A percentile compares a stretch with the other conserved stretches of the same genome.
Conservation (phyloP, 2,329 filamentous ascomycete species). For the Epichloe uncinata region DNA sequence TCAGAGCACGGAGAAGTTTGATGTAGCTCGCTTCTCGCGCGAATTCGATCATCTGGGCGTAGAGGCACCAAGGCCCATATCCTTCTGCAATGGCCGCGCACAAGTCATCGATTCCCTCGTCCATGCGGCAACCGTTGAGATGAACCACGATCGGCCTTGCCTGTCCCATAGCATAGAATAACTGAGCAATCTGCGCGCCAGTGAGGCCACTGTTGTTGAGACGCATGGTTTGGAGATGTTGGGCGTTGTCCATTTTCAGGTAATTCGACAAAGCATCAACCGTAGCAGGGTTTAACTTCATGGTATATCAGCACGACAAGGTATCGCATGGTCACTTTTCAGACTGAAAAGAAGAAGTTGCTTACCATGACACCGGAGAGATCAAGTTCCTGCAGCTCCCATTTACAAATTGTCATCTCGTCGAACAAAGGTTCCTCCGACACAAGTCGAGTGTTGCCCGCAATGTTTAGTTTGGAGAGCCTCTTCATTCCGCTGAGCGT, state of each 20-base stretch:
- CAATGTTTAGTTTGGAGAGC: conserved; percentile 36
- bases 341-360: neutral
- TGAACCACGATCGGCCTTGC: conserved; percentile 33
- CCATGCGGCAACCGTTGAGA: conserved; percentile 39
- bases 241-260: conserved; percentile 26
- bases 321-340: conserved; percentile 3
- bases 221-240: conserved; percentile 28
- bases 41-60: conserved; percentile 46
- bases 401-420: conserved; percentile 27
- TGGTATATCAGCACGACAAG: neutral
- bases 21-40: conserved; percentile 37
- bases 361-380: conserved; percentile 39
- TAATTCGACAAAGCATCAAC: conserved; percentile 33
- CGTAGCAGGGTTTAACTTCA: conserved; percentile 36
- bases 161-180: conserved; percentile 37
- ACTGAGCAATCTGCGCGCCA: conserved; percentile 33
- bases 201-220: conserved; percentile 40
- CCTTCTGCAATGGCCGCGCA: conserved; percentile 33
- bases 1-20: conserved; percentile 34
- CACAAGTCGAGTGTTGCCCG: conserved; percentile 35
- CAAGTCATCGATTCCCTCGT: conserved; percentile 37
- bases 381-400: conserved; percentile 39
- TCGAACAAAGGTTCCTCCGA: conserved; percentile 33
- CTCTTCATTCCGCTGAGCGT: conserved; percentile 29
- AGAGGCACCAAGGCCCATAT: conserved; percentile 35